Conservation (phyloP, 169 alveolate species). For the Babesia bigemina region DNA sequence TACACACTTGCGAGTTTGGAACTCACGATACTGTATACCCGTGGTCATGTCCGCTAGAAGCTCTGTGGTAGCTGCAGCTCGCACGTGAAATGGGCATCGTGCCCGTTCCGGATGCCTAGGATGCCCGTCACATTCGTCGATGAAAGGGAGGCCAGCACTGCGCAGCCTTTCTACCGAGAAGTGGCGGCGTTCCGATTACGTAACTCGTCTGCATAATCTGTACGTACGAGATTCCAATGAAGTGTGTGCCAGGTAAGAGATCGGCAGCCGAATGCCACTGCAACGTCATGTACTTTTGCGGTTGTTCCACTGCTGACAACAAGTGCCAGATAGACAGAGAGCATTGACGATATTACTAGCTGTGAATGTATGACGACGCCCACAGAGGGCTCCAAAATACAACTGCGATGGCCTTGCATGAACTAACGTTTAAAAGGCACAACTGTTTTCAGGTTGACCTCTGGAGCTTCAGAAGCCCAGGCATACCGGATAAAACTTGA, state of each 20-base stretch:
- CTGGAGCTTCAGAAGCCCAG: background rate
- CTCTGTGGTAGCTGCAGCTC: too few species aligned
- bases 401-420: too few species aligned
- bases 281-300: background rate
- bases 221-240: constrained; percentile 31
- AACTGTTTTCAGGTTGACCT: background rate
- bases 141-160: constrained; percentile 11
- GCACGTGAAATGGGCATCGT: too few species aligned
- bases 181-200: constrained; percentile 45
- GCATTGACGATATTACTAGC: too few species aligned
- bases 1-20: too few species aligned
- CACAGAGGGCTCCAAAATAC: too few species aligned
- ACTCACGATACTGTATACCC: too few species aligned
- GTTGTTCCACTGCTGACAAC: background rate
- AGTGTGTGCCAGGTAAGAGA: constrained; percentile 4
- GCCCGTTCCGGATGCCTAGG: too few species aligned
- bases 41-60: too few species aligned
- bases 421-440: too few species aligned
- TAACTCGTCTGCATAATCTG: constrained; percentile 17
- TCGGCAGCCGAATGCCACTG: background rate
- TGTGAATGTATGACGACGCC: too few species aligned
- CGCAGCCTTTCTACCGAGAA: constrained; percentile 10
- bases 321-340: background rate
- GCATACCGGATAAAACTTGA: constrained; percentile 10
- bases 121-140: background rate